phyloP scores from a whole-genome alignment of 2,329 filamentous ascomycete genomes.

The Myriosclerotinia scirpicola region DNA sequence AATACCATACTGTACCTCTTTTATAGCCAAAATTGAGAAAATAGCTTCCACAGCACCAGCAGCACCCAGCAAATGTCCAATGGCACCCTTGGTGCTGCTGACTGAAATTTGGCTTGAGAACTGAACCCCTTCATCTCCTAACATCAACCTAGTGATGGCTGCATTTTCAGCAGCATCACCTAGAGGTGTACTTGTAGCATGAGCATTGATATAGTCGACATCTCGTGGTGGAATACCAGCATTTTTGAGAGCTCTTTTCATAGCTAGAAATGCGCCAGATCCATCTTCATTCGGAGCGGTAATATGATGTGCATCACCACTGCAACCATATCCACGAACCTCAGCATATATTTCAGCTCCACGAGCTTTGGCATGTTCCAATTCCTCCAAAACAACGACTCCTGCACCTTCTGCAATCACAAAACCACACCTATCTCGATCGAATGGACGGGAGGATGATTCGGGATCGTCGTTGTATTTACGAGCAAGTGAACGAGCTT shows the following conservation, averaged over 20 bases:
- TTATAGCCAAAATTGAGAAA: conserved; percentile 76
- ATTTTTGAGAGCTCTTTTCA: conserved; percentile 77
- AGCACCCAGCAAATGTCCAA: conserved; percentile 88
- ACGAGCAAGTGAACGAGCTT: conserved; percentile 82
- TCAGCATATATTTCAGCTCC: conserved; percentile 86
- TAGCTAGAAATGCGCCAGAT: conserved; percentile 76
- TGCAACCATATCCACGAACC: conserved; percentile 83
- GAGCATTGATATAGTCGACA: conserved; percentile 93
- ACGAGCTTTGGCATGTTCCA: conserved; percentile 79
- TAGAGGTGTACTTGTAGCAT: conserved; percentile 83
- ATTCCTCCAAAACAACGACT: conserved; percentile 82
- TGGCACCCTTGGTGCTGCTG: conserved; percentile 90
- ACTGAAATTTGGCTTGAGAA: conserved; percentile 69
- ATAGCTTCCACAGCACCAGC: conserved; percentile 88
- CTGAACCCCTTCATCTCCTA: conserved; percentile 66
- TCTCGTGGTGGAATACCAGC: conserved; percentile 66
- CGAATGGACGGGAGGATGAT: conserved; percentile 82
- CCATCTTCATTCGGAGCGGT: conserved; percentile 86
- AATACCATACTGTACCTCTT: conserved; percentile 59
- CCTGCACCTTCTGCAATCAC: conserved; percentile 92
- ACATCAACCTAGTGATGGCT: conserved; percentile 76
- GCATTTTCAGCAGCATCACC: conserved; percentile 86
- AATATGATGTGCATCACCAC: conserved; percentile 89
- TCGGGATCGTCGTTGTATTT: conserved; percentile 71
- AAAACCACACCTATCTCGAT: conserved; percentile 76